A percentile compares a stretch with the other conserved stretches of the same genome.
These are phyloP conservation scores for Lentinus tigrinus DNA, from an alignment of 768 basidiomycete genomes.

Conservation along the genomic window DNA sequence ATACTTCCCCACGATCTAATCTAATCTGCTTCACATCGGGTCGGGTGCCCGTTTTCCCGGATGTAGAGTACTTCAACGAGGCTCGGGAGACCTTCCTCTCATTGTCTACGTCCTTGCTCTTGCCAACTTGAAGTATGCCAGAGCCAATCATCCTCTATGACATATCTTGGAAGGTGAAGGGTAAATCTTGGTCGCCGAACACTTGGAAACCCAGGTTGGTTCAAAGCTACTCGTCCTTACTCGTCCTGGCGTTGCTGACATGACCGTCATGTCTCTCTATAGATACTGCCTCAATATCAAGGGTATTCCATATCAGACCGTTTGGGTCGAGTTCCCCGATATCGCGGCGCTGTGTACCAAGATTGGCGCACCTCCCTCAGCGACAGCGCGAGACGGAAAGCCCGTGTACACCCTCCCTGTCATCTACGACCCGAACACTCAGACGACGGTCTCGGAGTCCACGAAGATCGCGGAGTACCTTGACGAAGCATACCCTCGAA, in stretches of 20 bases:
- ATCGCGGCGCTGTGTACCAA: conserved; percentile 37
- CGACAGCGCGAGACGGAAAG: conserved; percentile 13
- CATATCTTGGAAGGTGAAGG: conserved; percentile 9
- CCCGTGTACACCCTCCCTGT: conserved; percentile 27
- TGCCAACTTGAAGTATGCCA: background rate
- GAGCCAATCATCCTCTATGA: conserved; percentile 21
- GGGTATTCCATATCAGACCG: conserved; percentile 41
- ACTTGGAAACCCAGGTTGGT: conserved; percentile 31
- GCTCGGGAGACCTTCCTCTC: no score
- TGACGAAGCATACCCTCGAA: conserved; percentile 27
- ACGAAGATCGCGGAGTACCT: conserved; percentile 27
- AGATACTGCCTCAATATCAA: conserved; percentile 40
- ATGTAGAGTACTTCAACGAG: no score
- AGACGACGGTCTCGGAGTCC: conserved; percentile 24
- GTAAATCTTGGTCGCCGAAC: conserved; percentile 20
- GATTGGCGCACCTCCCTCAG: conserved; percentile 37
- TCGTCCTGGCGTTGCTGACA: background rate
- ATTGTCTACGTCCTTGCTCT: background rate
- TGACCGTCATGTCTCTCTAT: no score
- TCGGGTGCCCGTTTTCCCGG: no score
- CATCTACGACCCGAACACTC: conserved; percentile 30
- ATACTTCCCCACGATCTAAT: no score
- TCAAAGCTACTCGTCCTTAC: background rate
- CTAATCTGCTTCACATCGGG: no score
- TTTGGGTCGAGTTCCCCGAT: conserved; percentile 53